These are phyloP conservation scores for Musa acuminata DNA, from an alignment of 176 grass and related monocot species.

Conservation along the genomic window DNA sequence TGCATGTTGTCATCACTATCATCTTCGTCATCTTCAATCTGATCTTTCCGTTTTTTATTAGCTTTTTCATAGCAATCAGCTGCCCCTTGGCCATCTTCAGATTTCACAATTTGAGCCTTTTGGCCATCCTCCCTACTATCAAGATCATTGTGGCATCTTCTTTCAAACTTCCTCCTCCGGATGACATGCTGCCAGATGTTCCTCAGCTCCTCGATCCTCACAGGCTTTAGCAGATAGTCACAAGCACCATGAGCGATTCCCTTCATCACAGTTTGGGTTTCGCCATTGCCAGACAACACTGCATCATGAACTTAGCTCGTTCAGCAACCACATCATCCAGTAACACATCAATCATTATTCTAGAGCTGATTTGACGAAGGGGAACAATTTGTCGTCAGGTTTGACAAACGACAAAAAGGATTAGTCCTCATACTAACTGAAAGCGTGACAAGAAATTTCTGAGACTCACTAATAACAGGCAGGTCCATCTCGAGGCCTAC, in stretches of 20 bases:
- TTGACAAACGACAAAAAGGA: neutral
- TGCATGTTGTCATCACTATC: slow-evolving; percentile 16
- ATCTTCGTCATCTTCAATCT: neutral
- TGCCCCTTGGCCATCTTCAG: slow-evolving; percentile 10
- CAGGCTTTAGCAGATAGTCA: slow-evolving; percentile 58
- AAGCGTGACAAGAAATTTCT: neutral
- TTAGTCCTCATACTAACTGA: neutral
- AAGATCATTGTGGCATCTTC: neutral
- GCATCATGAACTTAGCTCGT: neutral
- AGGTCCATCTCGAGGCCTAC: slow-evolving; percentile 66
- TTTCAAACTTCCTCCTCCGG: slow-evolving; percentile 6
- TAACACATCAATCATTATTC: neutral
- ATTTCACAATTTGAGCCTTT: slow-evolving; percentile 16
- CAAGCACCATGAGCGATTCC: slow-evolving; percentile 40
- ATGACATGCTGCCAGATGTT: slow-evolving; percentile 48
- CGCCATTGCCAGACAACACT: slow-evolving; percentile 47
- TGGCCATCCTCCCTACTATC: slow-evolving; percentile 24
- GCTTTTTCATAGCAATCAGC: neutral
- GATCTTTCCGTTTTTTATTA: slow-evolving; percentile 21
- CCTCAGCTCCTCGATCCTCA: slow-evolving; percentile 28
- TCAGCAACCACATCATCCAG: neutral
- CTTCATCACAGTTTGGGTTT: slow-evolving; percentile 34
- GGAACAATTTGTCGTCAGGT: neutral
- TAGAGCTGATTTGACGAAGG: neutral
- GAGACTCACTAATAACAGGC: slow-evolving; percentile 58